Base-by-base conservation (phyloP, 169 alveolate species). In the Plasmodium coatneyi region DNA sequence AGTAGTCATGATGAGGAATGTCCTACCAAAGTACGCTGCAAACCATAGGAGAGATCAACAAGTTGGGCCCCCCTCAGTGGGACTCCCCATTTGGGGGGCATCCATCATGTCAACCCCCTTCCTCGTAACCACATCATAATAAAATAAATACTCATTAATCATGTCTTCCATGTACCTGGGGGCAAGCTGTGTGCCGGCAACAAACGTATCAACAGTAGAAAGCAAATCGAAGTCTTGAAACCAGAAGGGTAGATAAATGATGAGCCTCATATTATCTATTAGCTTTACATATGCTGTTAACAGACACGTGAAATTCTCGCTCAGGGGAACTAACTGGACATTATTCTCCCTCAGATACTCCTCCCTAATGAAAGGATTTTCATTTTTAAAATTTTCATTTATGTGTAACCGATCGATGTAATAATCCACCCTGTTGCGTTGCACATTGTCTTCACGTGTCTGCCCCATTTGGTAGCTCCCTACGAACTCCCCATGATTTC, bases 211-310 rank as follows among this genome's bases (percentile, higher is more conserved):
- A 9, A 86, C 93, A 34, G 46, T 74, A 12, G 71, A 52, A 52
- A 86, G 87, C n/a, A 86, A 32, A 52, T 86, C 80, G n/a, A 74
- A 86, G 2, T 86, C n/a, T 6, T 0, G 39, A 74, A 86, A 86
- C 84, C 86, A 86, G 19, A 74, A 78, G 12, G 93, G 93, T 9
- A 86, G 80, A 86, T 86, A 86, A 49, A 86, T 86, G 19, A 86
- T 86, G 80, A 86, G 93, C 19, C 46, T 46, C 87, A 86, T 52
- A 74, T 76, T 54, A 41, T 86, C 81, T 34, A 86, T 86, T 9
- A 74, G 43, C 10, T 76, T 86, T 25, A 70, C 80, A 43, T 86
- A 86, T 1, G 86, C 93, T 74, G 93, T 86, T 70, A 86, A 34
- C 80, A 86, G 78, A 36, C 80, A 83, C 5, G 93, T 86, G 80